These are phyloP conservation scores for Phytopythium aichiense DNA, from an alignment of 352 stramenopile species.

Conservation along the genomic window DNA sequence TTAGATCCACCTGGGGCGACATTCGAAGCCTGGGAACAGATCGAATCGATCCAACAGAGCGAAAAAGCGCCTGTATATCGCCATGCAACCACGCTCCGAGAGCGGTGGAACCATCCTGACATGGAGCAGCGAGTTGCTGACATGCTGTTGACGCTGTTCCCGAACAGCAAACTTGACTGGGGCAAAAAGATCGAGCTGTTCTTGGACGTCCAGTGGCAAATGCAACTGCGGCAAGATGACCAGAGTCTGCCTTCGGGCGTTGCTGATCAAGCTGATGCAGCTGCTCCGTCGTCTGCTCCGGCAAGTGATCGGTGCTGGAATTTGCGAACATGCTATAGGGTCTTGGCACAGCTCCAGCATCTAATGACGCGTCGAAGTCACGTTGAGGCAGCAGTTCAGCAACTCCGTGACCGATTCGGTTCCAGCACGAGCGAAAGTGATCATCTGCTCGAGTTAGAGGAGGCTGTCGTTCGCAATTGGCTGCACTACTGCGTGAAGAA, in stretches of 20 bases:
- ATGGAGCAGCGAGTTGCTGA: conserved; percentile 42
- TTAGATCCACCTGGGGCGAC: conserved; percentile 15
- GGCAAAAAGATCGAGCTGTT: conserved; percentile 43
- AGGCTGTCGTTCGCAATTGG: conserved; percentile 32
- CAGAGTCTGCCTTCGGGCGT: not conserved
- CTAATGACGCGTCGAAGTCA: conserved; percentile 26
- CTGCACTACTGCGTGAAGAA: conserved; percentile 36
- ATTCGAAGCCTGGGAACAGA: conserved; percentile 33
- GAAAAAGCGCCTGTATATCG: conserved; percentile 22
- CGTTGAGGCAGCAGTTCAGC: conserved; percentile 21
- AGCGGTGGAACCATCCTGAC: conserved; percentile 48
- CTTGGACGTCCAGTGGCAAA: conserved; percentile 38
- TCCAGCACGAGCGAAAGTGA: not conserved
- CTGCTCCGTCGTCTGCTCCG: not conserved
- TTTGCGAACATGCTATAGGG: conserved; percentile 14
- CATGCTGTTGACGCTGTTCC: conserved; percentile 39
- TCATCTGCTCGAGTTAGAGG: conserved; percentile 9
- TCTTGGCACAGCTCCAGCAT: conserved; percentile 34
- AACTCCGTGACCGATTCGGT: conserved; percentile 23
- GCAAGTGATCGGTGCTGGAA: conserved; percentile 17
- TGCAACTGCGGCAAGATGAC: conserved; percentile 12
- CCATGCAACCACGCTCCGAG: conserved; percentile 27
- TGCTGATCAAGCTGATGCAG: not conserved
- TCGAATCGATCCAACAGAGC: conserved; percentile 31
- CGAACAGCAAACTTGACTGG: conserved; percentile 54